phyloP scores from a whole-genome alignment of 2,329 filamentous ascomycete species.

The Aspergillus candidus region DNA sequence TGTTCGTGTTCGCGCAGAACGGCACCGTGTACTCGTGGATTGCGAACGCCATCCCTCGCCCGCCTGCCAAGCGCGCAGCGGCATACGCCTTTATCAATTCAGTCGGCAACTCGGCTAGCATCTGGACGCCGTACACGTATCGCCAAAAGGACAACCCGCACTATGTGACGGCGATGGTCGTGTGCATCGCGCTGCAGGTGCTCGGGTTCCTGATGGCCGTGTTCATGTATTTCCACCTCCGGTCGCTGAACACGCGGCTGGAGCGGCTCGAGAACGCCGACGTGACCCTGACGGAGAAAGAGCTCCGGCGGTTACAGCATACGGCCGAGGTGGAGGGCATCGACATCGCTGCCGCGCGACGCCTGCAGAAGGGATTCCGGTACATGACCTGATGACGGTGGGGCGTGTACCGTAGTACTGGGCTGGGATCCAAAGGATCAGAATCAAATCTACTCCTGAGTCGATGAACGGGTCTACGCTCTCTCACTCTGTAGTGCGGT shows the following conservation, averaged over 20 bases:
- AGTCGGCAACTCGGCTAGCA: slow-evolving; percentile 48
- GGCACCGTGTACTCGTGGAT: slow-evolving; percentile 48
- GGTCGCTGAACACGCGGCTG: slow-evolving; percentile 46
- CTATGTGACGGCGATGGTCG: slow-evolving; percentile 38
- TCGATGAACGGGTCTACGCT: too few species aligned
- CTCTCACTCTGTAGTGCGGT: too few species aligned
- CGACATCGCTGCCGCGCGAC: slow-evolving; percentile 44
- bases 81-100: slow-evolving; percentile 53
- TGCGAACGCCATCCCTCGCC: slow-evolving; percentile 45
- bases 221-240: slow-evolving; percentile 35
- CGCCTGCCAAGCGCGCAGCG: slow-evolving; percentile 51
- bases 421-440: too few species aligned
- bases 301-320: slow-evolving; percentile 43
- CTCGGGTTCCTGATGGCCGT: slow-evolving; percentile 31
- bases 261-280: slow-evolving; percentile 47
- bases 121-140: slow-evolving; percentile 50
- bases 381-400: slow-evolving; percentile 39
- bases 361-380: slow-evolving; percentile 51
- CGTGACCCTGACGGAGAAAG: slow-evolving; percentile 41
- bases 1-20: slow-evolving; percentile 52
- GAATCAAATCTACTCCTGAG: too few species aligned
- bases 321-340: slow-evolving; percentile 50
- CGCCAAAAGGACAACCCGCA: slow-evolving; percentile 32
- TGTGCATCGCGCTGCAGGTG: slow-evolving; percentile 37
- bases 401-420: too few species aligned